Evolutionary conservation across 2,329 filamentous ascomycete species (phyloP).

Genomic region (Hirsutella thompsonii): DNA sequence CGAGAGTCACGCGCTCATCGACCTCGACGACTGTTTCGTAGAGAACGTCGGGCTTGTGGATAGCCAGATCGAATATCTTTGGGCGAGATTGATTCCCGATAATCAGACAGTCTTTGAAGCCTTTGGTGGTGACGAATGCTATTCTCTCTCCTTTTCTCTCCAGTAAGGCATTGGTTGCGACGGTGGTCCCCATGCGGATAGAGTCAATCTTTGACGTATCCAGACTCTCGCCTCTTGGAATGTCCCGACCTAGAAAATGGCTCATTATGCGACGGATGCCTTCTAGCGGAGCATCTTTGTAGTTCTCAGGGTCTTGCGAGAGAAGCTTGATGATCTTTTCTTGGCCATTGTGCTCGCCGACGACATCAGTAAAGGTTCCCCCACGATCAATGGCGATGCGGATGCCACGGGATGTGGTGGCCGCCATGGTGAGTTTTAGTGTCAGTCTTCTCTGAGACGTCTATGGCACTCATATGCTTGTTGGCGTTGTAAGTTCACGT

Average conservation of each 20-base stretch:
- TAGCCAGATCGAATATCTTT: constrained; percentile 60
- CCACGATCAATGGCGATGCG: constrained; percentile 22
- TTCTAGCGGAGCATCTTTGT: constrained; percentile 61
- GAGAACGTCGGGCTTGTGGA: constrained; percentile 53
- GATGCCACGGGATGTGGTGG: constrained; percentile 43
- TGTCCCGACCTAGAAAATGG: constrained; percentile 15
- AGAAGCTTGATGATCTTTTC: constrained; percentile 61
- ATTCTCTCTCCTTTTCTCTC: constrained; percentile 62
- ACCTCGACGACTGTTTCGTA: constrained; percentile 61
- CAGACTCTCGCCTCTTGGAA: constrained; percentile 20
- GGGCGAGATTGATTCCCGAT: constrained; percentile 66
- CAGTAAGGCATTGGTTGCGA: constrained; percentile 65
- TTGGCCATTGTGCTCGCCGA: constrained; percentile 50
- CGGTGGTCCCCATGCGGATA: constrained; percentile 72
- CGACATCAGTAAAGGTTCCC: constrained; percentile 57
- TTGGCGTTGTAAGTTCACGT: too few relatives aligned
- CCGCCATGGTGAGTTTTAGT: neutral
- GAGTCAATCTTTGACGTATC: constrained; percentile 36
- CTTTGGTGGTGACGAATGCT: constrained; percentile 57
- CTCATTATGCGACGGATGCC: constrained; percentile 44
- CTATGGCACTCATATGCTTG: too few relatives aligned
- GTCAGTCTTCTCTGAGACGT: too few relatives aligned
- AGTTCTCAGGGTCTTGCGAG: constrained; percentile 59
- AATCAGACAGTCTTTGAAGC: constrained; percentile 57
- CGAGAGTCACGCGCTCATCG: constrained; percentile 62